Conservation (phyloP, 495 filamentous ascomycete genomes). For the Penicillium simplicissimum region DNA sequence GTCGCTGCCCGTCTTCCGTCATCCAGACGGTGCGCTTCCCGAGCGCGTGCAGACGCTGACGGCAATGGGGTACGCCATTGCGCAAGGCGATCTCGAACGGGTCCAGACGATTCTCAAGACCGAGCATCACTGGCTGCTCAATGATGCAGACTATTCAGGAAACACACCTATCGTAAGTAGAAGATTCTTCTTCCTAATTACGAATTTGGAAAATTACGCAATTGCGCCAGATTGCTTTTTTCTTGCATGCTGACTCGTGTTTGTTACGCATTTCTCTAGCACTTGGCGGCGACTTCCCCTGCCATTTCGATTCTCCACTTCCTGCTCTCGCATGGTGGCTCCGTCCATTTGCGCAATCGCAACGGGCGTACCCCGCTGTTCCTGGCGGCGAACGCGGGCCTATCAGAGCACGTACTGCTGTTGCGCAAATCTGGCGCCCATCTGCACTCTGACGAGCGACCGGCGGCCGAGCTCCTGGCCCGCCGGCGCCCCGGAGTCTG, state of each 20-base stretch:
- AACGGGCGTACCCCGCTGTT: constrained; percentile 81
- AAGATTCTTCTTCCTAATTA: not conserved
- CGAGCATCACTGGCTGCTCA: constrained; percentile 67
- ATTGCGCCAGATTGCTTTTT: constrained; percentile 1
- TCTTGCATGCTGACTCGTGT: not conserved
- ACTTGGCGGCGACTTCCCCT: constrained; percentile 63
- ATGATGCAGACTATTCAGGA: constrained; percentile 80
- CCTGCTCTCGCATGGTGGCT: constrained; percentile 75
- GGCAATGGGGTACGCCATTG: constrained; percentile 78
- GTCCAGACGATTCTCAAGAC: constrained; percentile 66
- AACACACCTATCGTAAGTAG: constrained; percentile 77
- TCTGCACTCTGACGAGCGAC: constrained; percentile 64
- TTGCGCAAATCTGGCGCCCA: constrained; percentile 71
- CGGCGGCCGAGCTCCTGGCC: constrained; percentile 49
- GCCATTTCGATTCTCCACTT: constrained; percentile 65
- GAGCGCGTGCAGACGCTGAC: constrained; percentile 58
- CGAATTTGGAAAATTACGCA: not conserved
- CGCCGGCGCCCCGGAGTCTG: constrained; percentile 47
- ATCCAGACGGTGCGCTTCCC: constrained; percentile 60
- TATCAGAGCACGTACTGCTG: constrained; percentile 62
- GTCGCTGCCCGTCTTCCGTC: constrained; percentile 65
- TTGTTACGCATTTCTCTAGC: constrained; percentile 42
- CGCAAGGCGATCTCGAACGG: constrained; percentile 64
- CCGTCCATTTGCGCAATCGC: constrained; percentile 82
- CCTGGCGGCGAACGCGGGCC: constrained; percentile 65